A percentile compares a stretch with the other conserved stretches of the same genome.
These are phyloP conservation scores for Aureobasidium mangrovei DNA, from an alignment of 2,329 filamentous ascomycete species.

Conservation along the genomic window DNA sequence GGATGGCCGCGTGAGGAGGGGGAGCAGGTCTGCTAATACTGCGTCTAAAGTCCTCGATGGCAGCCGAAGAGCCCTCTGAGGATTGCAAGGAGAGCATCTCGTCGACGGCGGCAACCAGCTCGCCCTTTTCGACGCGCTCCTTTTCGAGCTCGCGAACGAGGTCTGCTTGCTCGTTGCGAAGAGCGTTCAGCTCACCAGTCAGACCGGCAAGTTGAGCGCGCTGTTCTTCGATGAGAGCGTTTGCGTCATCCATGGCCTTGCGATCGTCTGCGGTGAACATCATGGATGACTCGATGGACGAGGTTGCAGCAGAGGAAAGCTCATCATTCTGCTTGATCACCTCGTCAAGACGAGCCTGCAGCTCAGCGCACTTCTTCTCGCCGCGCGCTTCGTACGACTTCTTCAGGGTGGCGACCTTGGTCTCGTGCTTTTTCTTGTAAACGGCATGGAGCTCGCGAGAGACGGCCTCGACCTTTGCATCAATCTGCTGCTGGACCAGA, in stretches of 20 bases:
- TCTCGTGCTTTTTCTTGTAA: slow-evolving; percentile 97
- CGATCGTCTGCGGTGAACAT: slow-evolving; percentile 16
- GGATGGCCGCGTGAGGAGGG: slow-evolving; percentile 21
- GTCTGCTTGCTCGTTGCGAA: slow-evolving; percentile 60
- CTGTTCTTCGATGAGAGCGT: slow-evolving; percentile 50
- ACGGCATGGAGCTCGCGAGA: slow-evolving; percentile 78
- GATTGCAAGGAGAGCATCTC: slow-evolving; percentile 67
- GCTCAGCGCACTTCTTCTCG: slow-evolving; percentile 76
- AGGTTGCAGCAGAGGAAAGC: slow-evolving; percentile 57
- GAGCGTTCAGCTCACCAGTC: slow-evolving; percentile 59
- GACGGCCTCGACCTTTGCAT: slow-evolving; percentile 72
- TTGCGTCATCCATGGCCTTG: slow-evolving; percentile 20
- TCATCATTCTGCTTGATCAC: slow-evolving; percentile 67
- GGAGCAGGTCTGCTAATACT: slow-evolving; percentile 46
- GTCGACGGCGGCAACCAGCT: slow-evolving; percentile 71
- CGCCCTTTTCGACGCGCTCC: slow-evolving; percentile 75
- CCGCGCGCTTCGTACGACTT: slow-evolving; percentile 74
- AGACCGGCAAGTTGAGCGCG: slow-evolving; percentile 68
- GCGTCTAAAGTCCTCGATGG: slow-evolving; percentile 43
- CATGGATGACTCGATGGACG: slow-evolving; percentile 36
- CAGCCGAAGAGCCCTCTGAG: slow-evolving; percentile 31
- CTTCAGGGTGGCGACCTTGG: slow-evolving; percentile 84
- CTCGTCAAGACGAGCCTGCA: slow-evolving; percentile 63
- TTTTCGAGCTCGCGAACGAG: slow-evolving; percentile 58
- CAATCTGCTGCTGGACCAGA: slow-evolving; percentile 57